Evolutionary conservation across 768 basidiomycete species (phyloP), one percentile per base, ranked within the genome.

Genomic region (Cystofilobasidium capitatum): DNA sequence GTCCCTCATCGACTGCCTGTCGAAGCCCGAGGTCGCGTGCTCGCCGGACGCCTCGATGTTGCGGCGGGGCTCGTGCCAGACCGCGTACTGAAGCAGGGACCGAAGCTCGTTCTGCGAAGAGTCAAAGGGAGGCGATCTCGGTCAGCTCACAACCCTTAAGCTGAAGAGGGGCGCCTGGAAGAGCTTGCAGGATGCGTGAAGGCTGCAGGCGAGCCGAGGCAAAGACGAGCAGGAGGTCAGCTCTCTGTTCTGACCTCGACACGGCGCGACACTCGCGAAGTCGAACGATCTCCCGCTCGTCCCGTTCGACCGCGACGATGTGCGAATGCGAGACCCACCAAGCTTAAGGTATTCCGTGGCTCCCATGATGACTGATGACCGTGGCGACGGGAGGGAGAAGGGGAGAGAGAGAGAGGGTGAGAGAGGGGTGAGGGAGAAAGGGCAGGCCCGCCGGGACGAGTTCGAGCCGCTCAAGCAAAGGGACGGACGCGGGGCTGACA

Each of bases 11-110:
- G 84, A 80, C 44, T 82, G 74, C 65, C 94, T 81, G 78, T 96
- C 86, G 86, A 88, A 97, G 49, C 90, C 90, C 1, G 91, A 88
- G 24, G 86, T 85, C 0, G 82, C 79, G 71, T 88, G 84, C 72
- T 97, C 89, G 70, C 82, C 78, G 65, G 84, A 79, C 1, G 84
- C 81, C 51, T 88, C 85, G 72, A 98, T 88, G 73, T 93, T 89
- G 72, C 91, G 85, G 73, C 85, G 85, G 71, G 82, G 81, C 69
- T 91, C 86, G 77, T 91, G 84, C 78, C 86, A 92, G 39, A 96
- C 72, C 72, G 83, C 84, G 80, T 86, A 97, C 73, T 91, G 88
- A 31, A 93, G 71, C 39, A 97, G 82, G 36, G 84, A 85, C 71
- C 85, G 84, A 76, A 93, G 88, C 75, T 99, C 94, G 69, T 82